Conservation (phyloP, 1,284 basidiomycete genomes). For the Heterobasidion irregulare region DNA sequence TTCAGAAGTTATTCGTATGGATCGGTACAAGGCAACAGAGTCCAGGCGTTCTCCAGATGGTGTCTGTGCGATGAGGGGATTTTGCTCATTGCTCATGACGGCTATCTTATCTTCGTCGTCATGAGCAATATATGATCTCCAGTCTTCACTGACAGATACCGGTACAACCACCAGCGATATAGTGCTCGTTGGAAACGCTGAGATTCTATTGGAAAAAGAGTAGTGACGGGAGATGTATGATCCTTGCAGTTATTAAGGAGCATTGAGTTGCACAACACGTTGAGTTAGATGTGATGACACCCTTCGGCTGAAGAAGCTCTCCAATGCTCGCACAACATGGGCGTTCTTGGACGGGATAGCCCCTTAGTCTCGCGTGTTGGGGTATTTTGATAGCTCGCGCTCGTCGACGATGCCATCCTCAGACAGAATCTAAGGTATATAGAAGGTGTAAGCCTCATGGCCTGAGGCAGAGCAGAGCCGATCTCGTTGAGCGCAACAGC, state of each 20-base stretch:
- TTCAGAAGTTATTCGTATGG: background rate
- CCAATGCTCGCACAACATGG: constrained; percentile 15
- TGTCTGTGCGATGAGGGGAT: background rate
- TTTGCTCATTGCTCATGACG: background rate
- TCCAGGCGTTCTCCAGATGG: background rate
- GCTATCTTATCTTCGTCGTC: constrained; percentile 1
- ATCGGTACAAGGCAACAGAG: background rate
- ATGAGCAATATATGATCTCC: background rate
- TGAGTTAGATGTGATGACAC: constrained; percentile 5
- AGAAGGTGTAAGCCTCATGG: constrained; percentile 18
- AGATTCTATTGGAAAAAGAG: constrained; percentile 19
- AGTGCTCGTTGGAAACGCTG: constrained; percentile 22
- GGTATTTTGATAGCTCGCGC: background rate
- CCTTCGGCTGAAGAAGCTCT: constrained; percentile 29
- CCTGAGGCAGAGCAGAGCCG: constrained; percentile 23
- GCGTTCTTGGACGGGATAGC: constrained; percentile 14
- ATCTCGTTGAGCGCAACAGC: constrained; percentile 25
- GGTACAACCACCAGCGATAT: constrained; percentile 23
- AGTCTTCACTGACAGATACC: background rate
- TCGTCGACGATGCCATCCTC: background rate
- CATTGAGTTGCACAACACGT: too few species aligned
- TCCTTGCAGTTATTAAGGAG: constrained; percentile 21
- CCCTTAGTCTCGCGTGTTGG: constrained; percentile 1
- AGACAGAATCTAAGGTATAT: background rate
- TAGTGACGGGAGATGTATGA: constrained; percentile 15